Base-by-base conservation (phyloP, 2,329 filamentous ascomycete genomes). In the Pyricularia sp. region DNA sequence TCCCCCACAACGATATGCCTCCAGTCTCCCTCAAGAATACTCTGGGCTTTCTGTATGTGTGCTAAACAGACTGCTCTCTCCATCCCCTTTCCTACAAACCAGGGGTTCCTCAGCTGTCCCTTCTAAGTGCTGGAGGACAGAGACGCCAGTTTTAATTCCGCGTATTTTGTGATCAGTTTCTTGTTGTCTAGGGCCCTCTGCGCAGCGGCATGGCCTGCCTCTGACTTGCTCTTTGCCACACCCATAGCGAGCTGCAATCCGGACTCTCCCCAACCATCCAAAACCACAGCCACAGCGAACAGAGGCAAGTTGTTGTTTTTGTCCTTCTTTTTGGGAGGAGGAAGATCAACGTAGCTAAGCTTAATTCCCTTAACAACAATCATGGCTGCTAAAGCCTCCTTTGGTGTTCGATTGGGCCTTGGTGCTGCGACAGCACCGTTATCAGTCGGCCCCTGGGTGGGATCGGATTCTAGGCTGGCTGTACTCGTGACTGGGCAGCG, bases 191-290 rank as follows among this genome's bases (percentile, higher is more conserved):
- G 74, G 0, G 89, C 90, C 72, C 82, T 81, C 61, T 81, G 78
- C 0, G 92, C 92, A 1, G 91, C 91, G 72, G 85, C 88, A 17
- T 85, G 81, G 0, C 88, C 89, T 0, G 91, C 92, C 69, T 92
- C 89, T 69, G 85, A 87, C 79, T 93, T 93, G 68, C 84, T 87
- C 71, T 87, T 78, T 1, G 85, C 91, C 36, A 84, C 85, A 0
- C 90, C 91, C 64, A 81, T 82, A 0, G 88, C 91, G 6, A 94
- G 78, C 59, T 42, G 59, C 69, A 85, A 79, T 75, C 85, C 80
- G 36, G 82, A 83, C 77, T 90, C 88, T 4, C 90, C 91, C 83
- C 88, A 91, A 0, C 90, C 91, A 25, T 87, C 85, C 31, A 93
- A 79, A 73, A 87, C 91, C 0, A 87, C 83, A 0, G 85, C 89